Evolutionary conservation across 495 filamentous ascomycete genomes (phyloP).

Genomic region (Podospora pseudoanserina): DNA sequence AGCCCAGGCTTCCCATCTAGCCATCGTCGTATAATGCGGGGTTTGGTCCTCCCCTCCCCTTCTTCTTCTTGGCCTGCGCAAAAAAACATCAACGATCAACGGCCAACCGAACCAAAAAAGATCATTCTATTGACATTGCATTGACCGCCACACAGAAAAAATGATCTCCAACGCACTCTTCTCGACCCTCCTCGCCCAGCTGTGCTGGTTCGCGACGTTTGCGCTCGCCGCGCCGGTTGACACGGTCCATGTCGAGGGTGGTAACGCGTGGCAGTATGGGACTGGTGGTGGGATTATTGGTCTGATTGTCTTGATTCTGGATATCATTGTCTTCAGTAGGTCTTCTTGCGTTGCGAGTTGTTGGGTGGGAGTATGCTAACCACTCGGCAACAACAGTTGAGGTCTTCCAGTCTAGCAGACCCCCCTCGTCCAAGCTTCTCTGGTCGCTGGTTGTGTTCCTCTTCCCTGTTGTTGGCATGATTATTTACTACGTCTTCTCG

Average conservation of each 20-base stretch:
- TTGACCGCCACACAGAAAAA: not conserved
- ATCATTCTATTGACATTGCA: not conserved
- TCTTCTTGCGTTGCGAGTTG: slow-evolving; percentile 1
- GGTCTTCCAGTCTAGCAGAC: slow-evolving; percentile 50
- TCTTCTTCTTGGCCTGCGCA: not conserved
- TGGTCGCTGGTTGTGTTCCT: slow-evolving; percentile 52
- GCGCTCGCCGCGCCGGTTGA: slow-evolving; percentile 39
- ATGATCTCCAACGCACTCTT: slow-evolving; percentile 30
- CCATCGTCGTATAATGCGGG: not conserved
- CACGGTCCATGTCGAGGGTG: slow-evolving; percentile 15
- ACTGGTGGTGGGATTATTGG: slow-evolving; percentile 48
- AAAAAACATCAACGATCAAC: not conserved
- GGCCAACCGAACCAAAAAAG: not conserved
- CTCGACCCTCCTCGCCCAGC: slow-evolving; percentile 38
- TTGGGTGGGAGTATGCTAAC: not conserved
- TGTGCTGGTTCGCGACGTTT: slow-evolving; percentile 35
- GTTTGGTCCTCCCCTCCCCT: not conserved
- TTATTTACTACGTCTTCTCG: slow-evolving; percentile 52
- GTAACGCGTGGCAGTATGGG: slow-evolving; percentile 41
- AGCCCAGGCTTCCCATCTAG: not conserved
- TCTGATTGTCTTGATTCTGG: slow-evolving; percentile 47
- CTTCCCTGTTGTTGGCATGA: slow-evolving; percentile 47
- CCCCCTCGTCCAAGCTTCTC: slow-evolving; percentile 43
- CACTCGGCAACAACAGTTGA: slow-evolving; percentile 37
- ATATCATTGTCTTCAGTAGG: slow-evolving; percentile 50